Evolutionary conservation across 768 basidiomycete genomes (phyloP), one percentile per base, ranked within the genome.

Genomic region (Phaeolepiota aurea): DNA sequence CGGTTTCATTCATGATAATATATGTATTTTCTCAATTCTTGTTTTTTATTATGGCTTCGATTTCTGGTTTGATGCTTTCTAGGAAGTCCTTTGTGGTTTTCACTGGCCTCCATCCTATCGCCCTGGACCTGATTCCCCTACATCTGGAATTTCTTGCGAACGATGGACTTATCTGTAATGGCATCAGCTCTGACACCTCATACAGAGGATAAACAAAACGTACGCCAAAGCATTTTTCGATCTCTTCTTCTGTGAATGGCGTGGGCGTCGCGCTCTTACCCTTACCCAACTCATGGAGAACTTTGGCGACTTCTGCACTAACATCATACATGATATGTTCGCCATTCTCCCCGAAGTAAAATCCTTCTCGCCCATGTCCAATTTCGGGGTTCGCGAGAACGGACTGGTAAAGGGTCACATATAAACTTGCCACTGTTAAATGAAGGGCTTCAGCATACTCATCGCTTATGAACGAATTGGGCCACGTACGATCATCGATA

Each of bases 91-190:
- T 40, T 4, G 53, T 69, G 1, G 59, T 63, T 42, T 67, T 59
- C 13, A 49, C 57, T 1, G 71, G 71, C 38, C 60, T 63, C 72
- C 72, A 74, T 3, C 72, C 72, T 43, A 74, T 52, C 4, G 62
- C 38, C n/a, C 59, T 53, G 2, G 67, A 61, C 36, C 58, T 61
- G 23, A 55, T 60, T 3, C 50, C 59, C 1, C 56, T 54, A 49
- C 62, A 65, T 35, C 69, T 69, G 16, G 65, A 64, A 45, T 69
- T 71, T 5, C 55, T 50, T 1, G 64, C 63, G 36, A 68, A 48
- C 41, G 57, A 62, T 23, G 46, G 21, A 4, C 55, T 56, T 13
- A 58, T 59, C 62, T 66, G 41, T 30, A 14, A n/a, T n/a, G n/a
- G n/a, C n/a, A 41, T 9, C 21, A 14, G 21, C 14, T 11, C 20